Base-by-base conservation (phyloP, 2,329 filamentous ascomycete species). In the Penicillium freii region DNA sequence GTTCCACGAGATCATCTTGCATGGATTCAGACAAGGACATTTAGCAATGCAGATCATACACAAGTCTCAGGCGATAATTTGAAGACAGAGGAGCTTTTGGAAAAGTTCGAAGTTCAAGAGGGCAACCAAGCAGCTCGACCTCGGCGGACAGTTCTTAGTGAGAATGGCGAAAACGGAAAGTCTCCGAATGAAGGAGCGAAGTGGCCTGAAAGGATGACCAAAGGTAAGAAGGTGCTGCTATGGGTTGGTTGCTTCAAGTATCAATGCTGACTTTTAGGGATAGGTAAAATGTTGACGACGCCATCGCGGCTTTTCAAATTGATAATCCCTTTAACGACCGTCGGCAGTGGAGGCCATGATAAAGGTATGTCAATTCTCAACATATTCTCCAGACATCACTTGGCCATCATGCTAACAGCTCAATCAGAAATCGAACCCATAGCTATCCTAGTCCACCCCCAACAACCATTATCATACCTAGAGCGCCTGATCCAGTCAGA, bases 401-500 rank as follows among this genome's bases (percentile, higher is more conserved):
- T 23, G 15, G 27, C 8, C 21, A 23, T 19, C 21, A 27, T 36
- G 5, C 60, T 66, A 38, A 66, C 34, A 10, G 13, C 25, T 2
- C 21, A 21, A 11, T 8, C 39, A 75, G 82, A 87, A 47, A 85
- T 93, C n/a, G 90, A 95, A 65, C 91, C 92, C 0, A 80, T 96
- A 13, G 92, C 92, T 0, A 82, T 96, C 0, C 84, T 96, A 2
- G 83, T 96, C 0, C 92, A 96, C 66, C 92, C 92, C 0, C 90
- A 95, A 61, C 92, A 97, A 70, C 92, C 92, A 0, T 81, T 97
- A 3, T 96, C 91, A 9, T 96, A 96, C 72, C 85, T 96, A 42
- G 91, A 96, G 72, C 85, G 91, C 9, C 79, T 97, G 3, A 92
- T 97, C 46, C 92, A 96, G 70, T 89, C 91, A 52, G 92, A 96